phyloP scores from a whole-genome alignment of 2,329 filamentous ascomycete genomes.

The Phialophora tarda region DNA sequence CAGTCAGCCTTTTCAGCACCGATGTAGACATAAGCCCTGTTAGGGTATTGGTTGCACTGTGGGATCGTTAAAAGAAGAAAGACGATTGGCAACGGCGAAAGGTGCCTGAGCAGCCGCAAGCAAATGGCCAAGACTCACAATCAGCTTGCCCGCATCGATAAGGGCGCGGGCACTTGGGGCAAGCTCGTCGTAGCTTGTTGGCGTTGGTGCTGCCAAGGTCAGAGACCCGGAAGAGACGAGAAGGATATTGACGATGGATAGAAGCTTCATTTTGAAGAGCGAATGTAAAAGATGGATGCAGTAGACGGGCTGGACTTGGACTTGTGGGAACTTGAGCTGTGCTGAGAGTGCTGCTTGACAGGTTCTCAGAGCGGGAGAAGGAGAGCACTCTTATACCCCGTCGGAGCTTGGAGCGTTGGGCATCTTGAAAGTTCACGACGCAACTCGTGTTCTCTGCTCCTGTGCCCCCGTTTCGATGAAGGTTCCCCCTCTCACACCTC shows the following conservation, averaged over 20 bases:
- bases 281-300: not conserved
- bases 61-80: not conserved
- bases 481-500: no score
- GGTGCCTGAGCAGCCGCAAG: not conserved
- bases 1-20: not conserved
- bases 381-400: not conserved
- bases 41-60: not conserved
- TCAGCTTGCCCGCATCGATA: not conserved
- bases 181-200: not conserved
- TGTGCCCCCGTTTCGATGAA: no score
- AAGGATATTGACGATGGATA: not conserved
- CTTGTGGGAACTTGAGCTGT: not conserved
- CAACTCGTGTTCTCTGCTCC: no score
- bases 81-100: not conserved
- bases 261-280: not conserved
- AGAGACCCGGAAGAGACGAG: not conserved
- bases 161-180: not conserved
- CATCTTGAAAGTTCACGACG: no score
- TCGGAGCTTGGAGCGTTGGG: no score
- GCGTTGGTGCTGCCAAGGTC: not conserved
- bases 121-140: not conserved
- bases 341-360: not conserved
- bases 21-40: not conserved
- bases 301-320: not conserved
- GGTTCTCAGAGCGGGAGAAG: not conserved